These are phyloP conservation scores for Vanrija sp. DNA, from an alignment of 1,284 basidiomycete species.

Conservation along the genomic window DNA sequence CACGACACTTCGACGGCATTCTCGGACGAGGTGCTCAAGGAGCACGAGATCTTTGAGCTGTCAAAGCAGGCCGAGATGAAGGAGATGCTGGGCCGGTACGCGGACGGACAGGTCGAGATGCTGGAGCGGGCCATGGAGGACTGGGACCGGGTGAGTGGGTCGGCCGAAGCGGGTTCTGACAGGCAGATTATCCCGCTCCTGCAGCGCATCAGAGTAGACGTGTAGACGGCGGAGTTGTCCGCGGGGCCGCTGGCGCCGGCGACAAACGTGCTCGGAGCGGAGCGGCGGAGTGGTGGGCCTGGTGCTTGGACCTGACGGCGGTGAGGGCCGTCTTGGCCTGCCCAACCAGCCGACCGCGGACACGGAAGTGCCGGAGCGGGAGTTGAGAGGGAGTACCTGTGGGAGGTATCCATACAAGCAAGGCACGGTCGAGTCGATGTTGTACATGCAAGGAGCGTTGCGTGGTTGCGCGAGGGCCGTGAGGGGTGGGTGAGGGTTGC, in stretches of 20 bases:
- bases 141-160: constrained; percentile 62
- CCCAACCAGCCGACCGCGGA: too few relatives aligned
- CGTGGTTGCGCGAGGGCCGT: too few relatives aligned
- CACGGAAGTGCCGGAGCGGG: too few relatives aligned
- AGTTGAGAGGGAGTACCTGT: too few relatives aligned
- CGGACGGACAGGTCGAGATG: constrained; percentile 91
- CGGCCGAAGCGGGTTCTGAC: constrained; percentile 1
- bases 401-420: too few relatives aligned
- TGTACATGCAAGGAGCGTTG: too few relatives aligned
- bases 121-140: constrained; percentile 86
- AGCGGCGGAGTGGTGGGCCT: too few relatives aligned
- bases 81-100: constrained; percentile 80
- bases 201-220: constrained; percentile 80
- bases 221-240: constrained; percentile 46
- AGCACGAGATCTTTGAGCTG: constrained; percentile 83
- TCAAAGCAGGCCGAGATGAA: constrained; percentile 94
- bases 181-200: constrained; percentile 70
- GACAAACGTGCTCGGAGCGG: background rate
- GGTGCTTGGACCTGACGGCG: too few relatives aligned
- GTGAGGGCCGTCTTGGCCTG: too few relatives aligned
- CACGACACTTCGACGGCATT: constrained; percentile 95
- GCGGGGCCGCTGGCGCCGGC: too few relatives aligned
- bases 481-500: too few relatives aligned
- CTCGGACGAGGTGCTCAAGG: constrained; percentile 84
- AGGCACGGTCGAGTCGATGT: too few relatives aligned